Evolutionary conservation across 202 grass and related monocot genomes (phyloP).

Genomic region (Carex sylvatica): DNA sequence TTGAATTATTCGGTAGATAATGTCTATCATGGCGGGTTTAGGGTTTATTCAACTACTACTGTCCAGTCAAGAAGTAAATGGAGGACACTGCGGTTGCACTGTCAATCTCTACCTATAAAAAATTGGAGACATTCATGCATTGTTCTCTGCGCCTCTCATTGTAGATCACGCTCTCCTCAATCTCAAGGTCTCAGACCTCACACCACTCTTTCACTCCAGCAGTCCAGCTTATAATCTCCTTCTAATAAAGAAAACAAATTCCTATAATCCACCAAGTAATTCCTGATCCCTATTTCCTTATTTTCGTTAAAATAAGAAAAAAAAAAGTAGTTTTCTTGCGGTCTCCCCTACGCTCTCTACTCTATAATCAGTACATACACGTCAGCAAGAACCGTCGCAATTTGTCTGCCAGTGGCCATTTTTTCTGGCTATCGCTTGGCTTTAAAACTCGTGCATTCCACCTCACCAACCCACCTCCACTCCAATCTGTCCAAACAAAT

Average conservation of each 20-base stretch:
- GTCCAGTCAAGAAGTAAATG: neutral
- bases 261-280: conserved; percentile 5
- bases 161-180: conserved; percentile 30
- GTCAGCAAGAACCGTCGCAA: conserved; percentile 5
- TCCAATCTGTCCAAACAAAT: conserved; percentile 30
- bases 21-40: neutral
- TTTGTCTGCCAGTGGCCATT: conserved; percentile 14
- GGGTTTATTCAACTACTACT: neutral
- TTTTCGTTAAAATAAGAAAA: neutral
- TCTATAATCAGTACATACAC: neutral
- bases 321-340: neutral
- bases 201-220: neutral
- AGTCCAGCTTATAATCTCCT: conserved; percentile 14
- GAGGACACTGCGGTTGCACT: neutral
- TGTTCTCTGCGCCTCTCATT: conserved; percentile 40
- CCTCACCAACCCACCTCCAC: conserved; percentile 29
- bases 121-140: neutral
- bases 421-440: conserved; percentile 9
- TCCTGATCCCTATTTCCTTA: neutral
- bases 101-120: neutral
- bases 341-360: neutral
- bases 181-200: conserved; percentile 14
- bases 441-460: conserved; percentile 30
- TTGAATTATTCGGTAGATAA: neutral
- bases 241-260: neutral